phyloP scores from a whole-genome alignment of 371 early-diverging fungal species.

The Saksenaea vasiformis region DNA sequence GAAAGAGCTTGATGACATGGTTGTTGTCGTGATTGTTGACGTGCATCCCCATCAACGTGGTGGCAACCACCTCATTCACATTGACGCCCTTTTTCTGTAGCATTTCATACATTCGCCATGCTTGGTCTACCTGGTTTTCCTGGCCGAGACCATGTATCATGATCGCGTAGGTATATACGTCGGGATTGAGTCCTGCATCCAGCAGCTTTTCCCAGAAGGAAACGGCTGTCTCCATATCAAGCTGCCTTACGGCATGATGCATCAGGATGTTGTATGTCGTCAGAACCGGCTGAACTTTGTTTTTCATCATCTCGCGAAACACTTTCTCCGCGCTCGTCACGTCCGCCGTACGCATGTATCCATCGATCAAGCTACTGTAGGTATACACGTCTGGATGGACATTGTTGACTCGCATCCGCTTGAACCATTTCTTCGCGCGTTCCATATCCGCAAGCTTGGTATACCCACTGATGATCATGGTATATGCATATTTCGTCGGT shows the following conservation, averaged over 20 bases:
- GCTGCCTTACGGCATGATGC: conserved; percentile 40
- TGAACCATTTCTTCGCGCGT: conserved; percentile 35
- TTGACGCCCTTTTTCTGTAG: conserved; percentile 33
- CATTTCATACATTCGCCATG: conserved; percentile 39
- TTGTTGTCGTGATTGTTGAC: conserved; percentile 46
- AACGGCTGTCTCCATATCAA: conserved; percentile 44
- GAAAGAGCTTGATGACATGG: conserved; percentile 35
- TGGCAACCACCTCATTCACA: conserved; percentile 35
- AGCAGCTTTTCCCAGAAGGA: conserved; percentile 39
- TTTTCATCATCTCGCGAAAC: conserved; percentile 40
- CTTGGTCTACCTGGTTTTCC: conserved; percentile 41
- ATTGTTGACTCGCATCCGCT: conserved; percentile 33
- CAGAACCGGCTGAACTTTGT: conserved; percentile 32
- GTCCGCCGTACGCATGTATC: conserved; percentile 48
- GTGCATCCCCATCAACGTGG: conserved; percentile 49
- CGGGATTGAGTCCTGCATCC: conserved; percentile 42
- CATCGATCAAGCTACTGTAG: conserved; percentile 51
- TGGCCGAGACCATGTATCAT: conserved; percentile 45
- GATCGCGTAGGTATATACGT: conserved; percentile 50
- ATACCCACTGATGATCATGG: conserved; percentile 28
- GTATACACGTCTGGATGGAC: conserved; percentile 35
- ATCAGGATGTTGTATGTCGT: conserved; percentile 52
- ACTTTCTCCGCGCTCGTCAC: conserved; percentile 32
- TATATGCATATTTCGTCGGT: conserved; percentile 17
- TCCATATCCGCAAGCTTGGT: conserved; percentile 34